A percentile compares a stretch with the other conserved stretches of the same genome.
phyloP scores from a whole-genome alignment of 225 moss, liverwort and hornwort genomes.

The Takakia lepidozioides region DNA sequence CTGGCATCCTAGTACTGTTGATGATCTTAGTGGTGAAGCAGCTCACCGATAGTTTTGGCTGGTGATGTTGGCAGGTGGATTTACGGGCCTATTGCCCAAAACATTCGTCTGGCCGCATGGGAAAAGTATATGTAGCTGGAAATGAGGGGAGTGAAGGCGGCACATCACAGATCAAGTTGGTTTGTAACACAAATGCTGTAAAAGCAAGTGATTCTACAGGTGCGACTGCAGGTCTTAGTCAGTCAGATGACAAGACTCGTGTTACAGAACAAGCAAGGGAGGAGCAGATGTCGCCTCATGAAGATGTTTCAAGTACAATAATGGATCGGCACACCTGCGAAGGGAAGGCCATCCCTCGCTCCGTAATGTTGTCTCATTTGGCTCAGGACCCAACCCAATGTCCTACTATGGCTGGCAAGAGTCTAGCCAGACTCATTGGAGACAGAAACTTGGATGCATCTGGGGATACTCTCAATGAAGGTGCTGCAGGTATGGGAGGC shows the following conservation, averaged over 20 bases:
- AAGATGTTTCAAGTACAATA: not conserved
- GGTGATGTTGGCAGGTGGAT: slow-evolving; percentile 30
- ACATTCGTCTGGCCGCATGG: slow-evolving; percentile 49
- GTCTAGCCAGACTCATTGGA: slow-evolving; percentile 3
- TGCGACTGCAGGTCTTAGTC: slow-evolving; percentile 6
- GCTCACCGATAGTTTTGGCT: not conserved
- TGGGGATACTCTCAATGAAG: no score
- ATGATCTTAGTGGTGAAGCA: no score
- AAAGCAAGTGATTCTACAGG: slow-evolving; percentile 13
- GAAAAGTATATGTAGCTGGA: slow-evolving; percentile 27
- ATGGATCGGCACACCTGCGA: slow-evolving; percentile 1
- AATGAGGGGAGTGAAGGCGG: slow-evolving; percentile 33
- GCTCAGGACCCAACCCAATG: slow-evolving; percentile 11
- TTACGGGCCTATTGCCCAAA: slow-evolving; percentile 52
- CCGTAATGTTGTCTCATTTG: no score
- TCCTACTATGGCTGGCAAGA: slow-evolving; percentile 12
- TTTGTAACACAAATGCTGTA: slow-evolving; percentile 14
- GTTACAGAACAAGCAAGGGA: slow-evolving; percentile 5
- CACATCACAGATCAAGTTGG: slow-evolving; percentile 16
- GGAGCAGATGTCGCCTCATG: slow-evolving; percentile 11
- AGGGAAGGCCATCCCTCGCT: no score
- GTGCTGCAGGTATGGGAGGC: not conserved
- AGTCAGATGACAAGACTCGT: slow-evolving; percentile 8
- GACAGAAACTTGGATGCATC: no score
- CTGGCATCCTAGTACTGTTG: no score